Evolutionary conservation across 257 asterid genomes (phyloP), one percentile per base, ranked within the genome.

Genomic region (Plantago major): DNA sequence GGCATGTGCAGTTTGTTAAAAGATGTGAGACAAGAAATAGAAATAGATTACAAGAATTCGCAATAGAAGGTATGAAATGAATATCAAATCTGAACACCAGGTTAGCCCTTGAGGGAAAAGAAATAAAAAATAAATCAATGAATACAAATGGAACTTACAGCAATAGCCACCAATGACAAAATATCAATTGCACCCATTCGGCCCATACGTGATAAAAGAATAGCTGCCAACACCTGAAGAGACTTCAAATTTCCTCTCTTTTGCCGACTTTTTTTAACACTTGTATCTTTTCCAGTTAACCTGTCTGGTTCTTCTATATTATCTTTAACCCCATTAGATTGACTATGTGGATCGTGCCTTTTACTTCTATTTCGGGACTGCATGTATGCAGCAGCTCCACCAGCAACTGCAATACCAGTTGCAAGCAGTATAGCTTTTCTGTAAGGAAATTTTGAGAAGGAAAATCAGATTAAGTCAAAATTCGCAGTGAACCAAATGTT

Each of bases 371-470:
- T 89, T 68, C 87, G 87, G 67, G 87, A 79, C 57, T 79, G 96
- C 76, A 78, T 73, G 72, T 82, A 89, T 17, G 84, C 90, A 72
- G 94, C 94, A 64, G 97, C 96, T 67, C 99, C 99, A 70, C 99
- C 94, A 63, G 89, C 99, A 42, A 86, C 90, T 42, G 81, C 79
- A 72, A 93, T 71, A 74, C 99, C 89, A 68, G 99, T 81, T 47
- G 97, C 88, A 75, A 93, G 72, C 65, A 93, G 76, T 64, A 93
- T 67, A 47, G 90, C 76, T 82, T 80, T 93, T 88, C 99, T 93
- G 92, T 43, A 65, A 67, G 42, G 57, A 64, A 22, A 22, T 22
- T 58, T 19, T n/a, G 14, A 26, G 65, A 58, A 43, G 42, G 11
- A 60, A 75, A 48, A 46, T 46, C 8, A 15, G 56, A 22, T 11